Evolutionary conservation across 108 stramenopile species (phyloP), one percentile per base, ranked within the genome.

Genomic region (Skeletonema costatum): DNA sequence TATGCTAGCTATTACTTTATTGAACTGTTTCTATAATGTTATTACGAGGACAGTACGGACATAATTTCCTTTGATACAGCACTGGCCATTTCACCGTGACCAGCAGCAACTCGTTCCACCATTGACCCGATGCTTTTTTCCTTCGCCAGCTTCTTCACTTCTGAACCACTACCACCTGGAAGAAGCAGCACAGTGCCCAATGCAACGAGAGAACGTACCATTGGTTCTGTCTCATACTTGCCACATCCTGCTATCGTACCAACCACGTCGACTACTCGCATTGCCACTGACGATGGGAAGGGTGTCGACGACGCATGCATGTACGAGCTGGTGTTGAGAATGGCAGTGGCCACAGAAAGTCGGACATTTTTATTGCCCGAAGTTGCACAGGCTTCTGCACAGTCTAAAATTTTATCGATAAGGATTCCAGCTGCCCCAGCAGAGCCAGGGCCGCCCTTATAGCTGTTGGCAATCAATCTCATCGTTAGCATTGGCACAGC

Each of bases 401-500:
- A 91, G 16, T 74, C 76, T 48, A 92, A 41, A 41, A 89, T 84
- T 80, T 67, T 75, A 59, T 81, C 76, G 29, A 85, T 12, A 65
- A 78, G 41, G 19, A 50, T 67, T 14, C 62, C 81, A 1, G 86
- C 89, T 4, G 94, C 94, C 31, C 70, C 51, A n/a, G 79, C 60
- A 4, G 93, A 90, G 41, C 90, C 91, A 19, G 80, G 68, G 35
- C 93, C 93, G 30, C 91, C 93, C 60, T 82, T 87, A 66, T 88
- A 92, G 46, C 84, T 84, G 60, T 96, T 96, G 36, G 91, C 80
- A 75, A 90, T 85, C 53, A 93, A 73, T 33, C 95, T 77, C 66
- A 96, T 75, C 1, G 91, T 81, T 41, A 96, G 64, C 95, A 96
- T 93, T 0, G 95, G 95, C 62, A 96, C 87, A 2, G 92, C 95